Percentiles rank a stretch among this genome's conserved stretches.
phyloP scores from a whole-genome alignment of 352 stramenopile species.

The Globisporangium polare region DNA sequence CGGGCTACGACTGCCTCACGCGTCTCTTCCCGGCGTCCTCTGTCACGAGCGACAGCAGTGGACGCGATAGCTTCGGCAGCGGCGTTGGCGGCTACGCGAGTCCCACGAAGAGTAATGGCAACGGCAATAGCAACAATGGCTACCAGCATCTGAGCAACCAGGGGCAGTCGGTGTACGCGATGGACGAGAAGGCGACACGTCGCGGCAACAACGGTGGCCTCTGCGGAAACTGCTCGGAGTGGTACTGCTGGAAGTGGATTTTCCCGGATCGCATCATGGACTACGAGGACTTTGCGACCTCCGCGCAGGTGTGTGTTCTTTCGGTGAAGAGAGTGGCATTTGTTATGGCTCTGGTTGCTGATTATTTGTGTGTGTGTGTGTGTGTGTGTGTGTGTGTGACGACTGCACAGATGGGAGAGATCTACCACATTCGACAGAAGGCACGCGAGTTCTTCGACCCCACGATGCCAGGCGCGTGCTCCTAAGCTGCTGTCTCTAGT shows the following conservation, averaged over 20 bases:
- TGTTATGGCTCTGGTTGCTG: not conserved
- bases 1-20: slow-evolving; percentile 15
- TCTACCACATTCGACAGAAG: slow-evolving; percentile 54
- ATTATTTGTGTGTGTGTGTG: not conserved
- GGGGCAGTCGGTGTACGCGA: not conserved
- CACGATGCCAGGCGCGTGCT: slow-evolving; percentile 23
- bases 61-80: slow-evolving; percentile 16
- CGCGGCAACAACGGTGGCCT: slow-evolving; percentile 11
- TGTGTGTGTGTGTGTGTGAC: not conserved
- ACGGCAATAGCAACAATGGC: slow-evolving; percentile 4
- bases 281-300: slow-evolving; percentile 65
- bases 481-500: not conserved
- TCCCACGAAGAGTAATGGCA: slow-evolving; percentile 5
- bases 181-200: not conserved
- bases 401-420: slow-evolving; percentile 39
- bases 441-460: slow-evolving; percentile 57
- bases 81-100: slow-evolving; percentile 1
- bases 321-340: not conserved
- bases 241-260: slow-evolving; percentile 62
- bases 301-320: slow-evolving; percentile 32
- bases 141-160: slow-evolving; percentile 4
- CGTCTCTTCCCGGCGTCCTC: slow-evolving; percentile 11
- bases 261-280: slow-evolving; percentile 48
- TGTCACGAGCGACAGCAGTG: slow-evolving; percentile 21
- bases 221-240: slow-evolving; percentile 28